A percentile compares a stretch with the other conserved stretches of the same genome.
phyloP scores from a whole-genome alignment of 164 flowering plant genomes.

The Vitis riparia region DNA sequence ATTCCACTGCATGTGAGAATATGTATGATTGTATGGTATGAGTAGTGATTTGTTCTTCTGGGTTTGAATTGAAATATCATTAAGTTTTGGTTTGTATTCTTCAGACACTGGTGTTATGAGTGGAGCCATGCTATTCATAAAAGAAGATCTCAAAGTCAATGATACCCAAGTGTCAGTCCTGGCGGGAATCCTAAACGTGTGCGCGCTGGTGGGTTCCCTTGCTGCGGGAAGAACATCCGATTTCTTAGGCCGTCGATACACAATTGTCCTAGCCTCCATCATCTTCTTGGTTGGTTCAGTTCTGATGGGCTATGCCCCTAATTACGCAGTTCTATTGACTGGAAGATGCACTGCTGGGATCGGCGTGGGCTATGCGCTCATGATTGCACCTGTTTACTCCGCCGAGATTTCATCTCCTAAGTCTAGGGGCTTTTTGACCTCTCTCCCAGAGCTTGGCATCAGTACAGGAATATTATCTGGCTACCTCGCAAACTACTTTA shows the following conservation, averaged over 20 bases:
- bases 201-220: constrained; percentile 37
- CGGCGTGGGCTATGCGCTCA: constrained; percentile 57
- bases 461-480: constrained; percentile 50
- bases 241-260: constrained; percentile 54
- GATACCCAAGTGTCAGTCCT: constrained; percentile 36
- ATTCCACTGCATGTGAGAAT: too few relatives aligned
- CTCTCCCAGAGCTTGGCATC: constrained; percentile 53
- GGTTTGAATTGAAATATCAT: too few relatives aligned
- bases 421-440: constrained; percentile 37
- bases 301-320: constrained; percentile 53
- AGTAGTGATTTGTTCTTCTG: too few relatives aligned
- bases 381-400: constrained; percentile 62
- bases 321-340: constrained; percentile 34
- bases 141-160: constrained; percentile 35
- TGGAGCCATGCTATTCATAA: constrained; percentile 46
- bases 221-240: constrained; percentile 58
- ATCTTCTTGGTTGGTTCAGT: constrained; percentile 49
- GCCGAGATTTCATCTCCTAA: constrained; percentile 48
- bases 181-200: constrained; percentile 41
- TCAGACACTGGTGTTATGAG: constrained; percentile 51
- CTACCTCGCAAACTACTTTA: constrained; percentile 44
- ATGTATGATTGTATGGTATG: too few relatives aligned
- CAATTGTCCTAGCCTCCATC: constrained; percentile 43
- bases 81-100: neutral
- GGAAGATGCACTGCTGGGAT: constrained; percentile 55